A percentile compares a stretch with the other conserved stretches of the same genome.
Conservation (phyloP, 1,284 basidiomycete species). For the Ustilago sp. region DNA sequence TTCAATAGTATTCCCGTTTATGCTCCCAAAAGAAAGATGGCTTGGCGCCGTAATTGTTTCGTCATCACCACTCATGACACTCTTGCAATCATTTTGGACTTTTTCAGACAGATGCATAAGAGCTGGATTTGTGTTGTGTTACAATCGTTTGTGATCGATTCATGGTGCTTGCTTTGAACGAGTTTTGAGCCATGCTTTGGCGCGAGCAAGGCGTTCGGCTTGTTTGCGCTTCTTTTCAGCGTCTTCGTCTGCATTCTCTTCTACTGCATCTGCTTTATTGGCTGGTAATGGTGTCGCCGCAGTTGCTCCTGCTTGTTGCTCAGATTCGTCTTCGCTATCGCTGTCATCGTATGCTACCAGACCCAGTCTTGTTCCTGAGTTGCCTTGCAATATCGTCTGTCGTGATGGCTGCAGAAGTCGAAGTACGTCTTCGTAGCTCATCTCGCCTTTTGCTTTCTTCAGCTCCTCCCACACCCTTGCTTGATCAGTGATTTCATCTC, state of each 20-base stretch:
- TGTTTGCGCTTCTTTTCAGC: constrained; percentile 25
- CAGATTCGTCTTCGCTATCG: constrained; percentile 11
- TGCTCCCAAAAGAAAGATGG: neutral
- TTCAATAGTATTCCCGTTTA: constrained; percentile 48
- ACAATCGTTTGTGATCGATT: neutral
- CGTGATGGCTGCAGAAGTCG: neutral
- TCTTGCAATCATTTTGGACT: neutral
- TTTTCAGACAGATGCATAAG: neutral
- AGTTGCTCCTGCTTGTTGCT: neutral
- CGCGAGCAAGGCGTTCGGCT: constrained; percentile 30
- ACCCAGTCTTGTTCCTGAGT: neutral
- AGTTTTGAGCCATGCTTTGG: constrained; percentile 28
- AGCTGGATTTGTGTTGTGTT: neutral
- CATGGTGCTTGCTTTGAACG: constrained; percentile 4
- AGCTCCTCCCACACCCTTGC: constrained; percentile 10
- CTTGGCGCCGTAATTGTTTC: constrained; percentile 3
- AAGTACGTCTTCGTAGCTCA: constrained; percentile 12
- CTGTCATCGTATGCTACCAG: constrained; percentile 32
- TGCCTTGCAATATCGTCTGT: neutral
- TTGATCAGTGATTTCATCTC: neutral
- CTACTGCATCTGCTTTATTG: neutral
- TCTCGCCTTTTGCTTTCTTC: constrained; percentile 5
- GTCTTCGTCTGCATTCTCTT: neutral
- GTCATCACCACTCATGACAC: constrained; percentile 17
- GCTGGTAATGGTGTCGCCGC: neutral